Conservation (phyloP, 2,329 filamentous ascomycete species). For the Verticillium longisporum region DNA sequence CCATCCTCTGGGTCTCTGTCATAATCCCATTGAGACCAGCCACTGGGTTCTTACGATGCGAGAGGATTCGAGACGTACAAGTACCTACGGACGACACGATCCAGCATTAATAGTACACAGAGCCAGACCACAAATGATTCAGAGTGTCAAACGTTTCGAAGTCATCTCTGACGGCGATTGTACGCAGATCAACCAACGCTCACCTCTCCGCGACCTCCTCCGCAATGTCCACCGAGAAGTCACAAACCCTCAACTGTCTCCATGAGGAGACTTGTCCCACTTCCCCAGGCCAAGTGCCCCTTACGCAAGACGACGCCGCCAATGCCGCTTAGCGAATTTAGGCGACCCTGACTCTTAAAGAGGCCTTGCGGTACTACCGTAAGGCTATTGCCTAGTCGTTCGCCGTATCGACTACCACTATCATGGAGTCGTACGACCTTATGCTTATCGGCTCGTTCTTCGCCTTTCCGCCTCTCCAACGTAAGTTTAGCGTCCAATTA, state of each 20-base stretch:
- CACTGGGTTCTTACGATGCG: no score
- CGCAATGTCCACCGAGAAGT: neutral
- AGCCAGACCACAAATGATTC: no score
- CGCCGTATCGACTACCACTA: conserved; percentile 32
- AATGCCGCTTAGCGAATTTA: conserved; percentile 16
- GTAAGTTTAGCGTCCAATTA: conserved; percentile 20
- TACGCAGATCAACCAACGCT: no score
- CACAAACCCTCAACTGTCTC: no score
- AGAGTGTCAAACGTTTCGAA: no score
- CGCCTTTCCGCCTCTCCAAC: conserved; percentile 23
- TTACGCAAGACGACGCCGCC: neutral
- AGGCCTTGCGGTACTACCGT: conserved; percentile 7
- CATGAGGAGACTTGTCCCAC: no score
- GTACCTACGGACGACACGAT: no score
- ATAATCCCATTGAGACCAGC: no score
- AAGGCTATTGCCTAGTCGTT: conserved; percentile 31
- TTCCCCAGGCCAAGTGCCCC: neutral
- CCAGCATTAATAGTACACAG: no score
- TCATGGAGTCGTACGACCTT: conserved; percentile 39
- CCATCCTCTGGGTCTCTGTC: no score
- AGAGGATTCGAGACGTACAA: no score
- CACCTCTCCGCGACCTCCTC: neutral
- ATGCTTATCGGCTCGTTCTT: conserved; percentile 29
- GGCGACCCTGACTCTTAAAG: neutral
- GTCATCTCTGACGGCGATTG: no score